Conservation (phyloP, 129 eudicot species). For the Rutidosis leptorrhynchoides region DNA sequence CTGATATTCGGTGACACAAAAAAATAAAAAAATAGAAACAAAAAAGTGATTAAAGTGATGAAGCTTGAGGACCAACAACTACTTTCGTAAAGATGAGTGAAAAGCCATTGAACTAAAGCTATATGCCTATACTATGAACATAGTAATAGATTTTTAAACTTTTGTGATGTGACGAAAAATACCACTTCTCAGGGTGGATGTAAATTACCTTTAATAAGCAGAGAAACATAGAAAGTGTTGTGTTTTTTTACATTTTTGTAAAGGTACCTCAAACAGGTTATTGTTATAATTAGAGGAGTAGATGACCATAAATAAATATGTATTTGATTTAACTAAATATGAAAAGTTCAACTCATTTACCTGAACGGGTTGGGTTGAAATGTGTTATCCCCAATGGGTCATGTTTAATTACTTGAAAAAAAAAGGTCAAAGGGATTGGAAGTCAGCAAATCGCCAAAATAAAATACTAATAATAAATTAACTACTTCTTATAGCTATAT, state of each 20-base stretch:
- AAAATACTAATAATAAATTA: not conserved
- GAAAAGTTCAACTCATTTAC: not conserved
- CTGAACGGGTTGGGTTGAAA: not conserved
- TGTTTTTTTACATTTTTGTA: not conserved
- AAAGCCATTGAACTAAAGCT: not conserved
- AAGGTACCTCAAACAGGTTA: not conserved
- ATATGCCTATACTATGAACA: not conserved
- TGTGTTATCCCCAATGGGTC: not conserved
- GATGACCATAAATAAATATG: not conserved
- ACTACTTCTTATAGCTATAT: not conserved
- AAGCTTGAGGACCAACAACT: not conserved
- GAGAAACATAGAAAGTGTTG: no score
- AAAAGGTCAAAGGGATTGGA: no score
- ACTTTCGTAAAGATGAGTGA: conserved; percentile 11
- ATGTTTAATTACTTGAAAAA: not conserved
- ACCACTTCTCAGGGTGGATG: not conserved
- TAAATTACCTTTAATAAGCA: not conserved
- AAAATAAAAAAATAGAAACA: not conserved
- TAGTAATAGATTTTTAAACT: not conserved
- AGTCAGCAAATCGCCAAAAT: not conserved
- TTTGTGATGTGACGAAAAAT: not conserved
- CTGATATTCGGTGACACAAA: no score
- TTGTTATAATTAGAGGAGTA: not conserved
- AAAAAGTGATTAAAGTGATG: not conserved
- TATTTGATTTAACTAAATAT: not conserved